A percentile compares a stretch with the other conserved stretches of the same genome.
Evolutionary conservation across 768 basidiomycete genomes (phyloP).

Genomic region (Russula earlei): DNA sequence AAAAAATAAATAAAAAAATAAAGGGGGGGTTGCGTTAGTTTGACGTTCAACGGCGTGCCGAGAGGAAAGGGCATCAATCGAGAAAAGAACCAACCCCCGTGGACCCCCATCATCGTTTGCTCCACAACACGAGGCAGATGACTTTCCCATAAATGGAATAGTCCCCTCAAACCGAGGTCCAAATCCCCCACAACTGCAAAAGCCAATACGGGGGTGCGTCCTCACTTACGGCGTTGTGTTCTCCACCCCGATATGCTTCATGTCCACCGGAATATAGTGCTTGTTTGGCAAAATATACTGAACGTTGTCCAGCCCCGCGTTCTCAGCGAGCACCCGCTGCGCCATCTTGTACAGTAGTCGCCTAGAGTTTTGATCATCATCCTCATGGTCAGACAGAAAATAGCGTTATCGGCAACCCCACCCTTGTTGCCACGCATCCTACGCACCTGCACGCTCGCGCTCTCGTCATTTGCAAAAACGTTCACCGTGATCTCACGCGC

Average conservation of each 20-base stretch:
- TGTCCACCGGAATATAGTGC: constrained; percentile 87
- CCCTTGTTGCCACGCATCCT: constrained; percentile 34
- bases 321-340: constrained; percentile 58
- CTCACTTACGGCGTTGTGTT: constrained; percentile 53
- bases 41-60: not conserved
- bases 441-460: constrained; percentile 83
- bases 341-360: constrained; percentile 89
- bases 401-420: not conserved
- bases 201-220: too few species aligned
- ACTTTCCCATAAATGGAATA: constrained; percentile 8
- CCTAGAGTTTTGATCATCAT: constrained; percentile 37
- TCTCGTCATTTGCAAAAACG: constrained; percentile 78
- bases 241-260: constrained; percentile 62
- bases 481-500: constrained; percentile 65
- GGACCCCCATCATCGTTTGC: constrained; percentile 13
- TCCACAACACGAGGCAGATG: constrained; percentile 15
- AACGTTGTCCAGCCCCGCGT: constrained; percentile 47
- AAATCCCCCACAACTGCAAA: too few species aligned
- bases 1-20: not conserved
- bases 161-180: constrained; percentile 2
- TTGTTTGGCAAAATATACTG: constrained; percentile 84
- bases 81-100: constrained; percentile 12
- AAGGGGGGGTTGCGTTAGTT: not conserved
- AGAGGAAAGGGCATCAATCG: constrained; percentile 6
- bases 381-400: not conserved